These are phyloP conservation scores for Albizia julibrissin DNA, from an alignment of 306 rosid species.

Conservation along the genomic window DNA sequence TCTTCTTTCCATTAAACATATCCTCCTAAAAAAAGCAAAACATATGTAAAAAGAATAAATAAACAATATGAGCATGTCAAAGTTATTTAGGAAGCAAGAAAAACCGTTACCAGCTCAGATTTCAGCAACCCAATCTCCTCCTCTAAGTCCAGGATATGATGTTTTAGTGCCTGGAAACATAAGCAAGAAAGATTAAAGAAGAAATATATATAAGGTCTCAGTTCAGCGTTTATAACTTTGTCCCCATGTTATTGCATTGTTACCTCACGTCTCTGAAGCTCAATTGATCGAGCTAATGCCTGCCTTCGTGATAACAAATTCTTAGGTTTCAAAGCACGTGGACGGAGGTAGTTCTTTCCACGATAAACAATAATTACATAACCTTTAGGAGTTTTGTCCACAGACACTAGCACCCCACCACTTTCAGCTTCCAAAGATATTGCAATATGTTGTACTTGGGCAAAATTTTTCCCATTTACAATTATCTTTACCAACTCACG, in stretches of 20 bases:
- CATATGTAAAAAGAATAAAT: constrained; percentile 27
- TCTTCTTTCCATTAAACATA: constrained; percentile 48
- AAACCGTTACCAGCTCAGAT: constrained; percentile 59
- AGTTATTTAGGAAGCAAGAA: constrained; percentile 15
- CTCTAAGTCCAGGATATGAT: constrained; percentile 67
- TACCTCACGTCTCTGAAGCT: constrained; percentile 90
- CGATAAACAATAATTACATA: constrained; percentile 75
- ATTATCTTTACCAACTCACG: constrained; percentile 88
- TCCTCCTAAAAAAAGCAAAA: constrained; percentile 63
- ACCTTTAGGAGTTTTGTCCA: constrained; percentile 78
- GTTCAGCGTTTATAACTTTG: background rate
- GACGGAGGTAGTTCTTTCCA: constrained; percentile 81
- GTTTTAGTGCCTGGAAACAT: constrained; percentile 68
- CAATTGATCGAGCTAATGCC: constrained; percentile 82
- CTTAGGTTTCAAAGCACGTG: constrained; percentile 64
- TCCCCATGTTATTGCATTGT: constrained; percentile 24
- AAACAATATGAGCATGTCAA: constrained; percentile 24
- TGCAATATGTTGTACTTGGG: constrained; percentile 80
- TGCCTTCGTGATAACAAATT: constrained; percentile 74
- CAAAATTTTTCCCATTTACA: constrained; percentile 65
- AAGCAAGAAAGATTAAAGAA: constrained; percentile 31
- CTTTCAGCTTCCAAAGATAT: constrained; percentile 96
- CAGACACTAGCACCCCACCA: constrained; percentile 82
- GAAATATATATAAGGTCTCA: background rate
- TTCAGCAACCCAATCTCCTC: constrained; percentile 73